phyloP scores from a whole-genome alignment of 495 filamentous ascomycete species.

The Bombardia bombarda region DNA sequence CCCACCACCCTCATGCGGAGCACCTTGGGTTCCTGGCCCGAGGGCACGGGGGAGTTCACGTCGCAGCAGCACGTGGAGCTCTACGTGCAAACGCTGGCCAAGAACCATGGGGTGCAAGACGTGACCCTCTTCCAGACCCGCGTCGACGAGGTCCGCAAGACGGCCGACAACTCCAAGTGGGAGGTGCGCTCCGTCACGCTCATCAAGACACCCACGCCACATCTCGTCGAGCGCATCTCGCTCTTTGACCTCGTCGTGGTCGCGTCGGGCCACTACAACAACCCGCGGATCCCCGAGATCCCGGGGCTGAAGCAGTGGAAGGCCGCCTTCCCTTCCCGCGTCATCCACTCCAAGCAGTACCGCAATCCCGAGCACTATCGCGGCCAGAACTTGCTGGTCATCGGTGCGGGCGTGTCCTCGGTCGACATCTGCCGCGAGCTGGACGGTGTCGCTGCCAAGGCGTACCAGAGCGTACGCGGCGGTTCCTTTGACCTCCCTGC shows the following conservation, averaged over 20 bases:
- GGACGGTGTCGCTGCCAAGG: constrained; percentile 34
- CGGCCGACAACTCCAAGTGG: constrained; percentile 37
- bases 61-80: constrained; percentile 45
- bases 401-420: constrained; percentile 55
- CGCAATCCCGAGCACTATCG: constrained; percentile 39
- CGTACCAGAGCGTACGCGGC: constrained; percentile 53
- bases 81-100: constrained; percentile 53
- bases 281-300: constrained; percentile 48
- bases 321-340: constrained; percentile 36
- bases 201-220: constrained; percentile 15
- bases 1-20: constrained; percentile 52
- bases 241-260: constrained; percentile 50
- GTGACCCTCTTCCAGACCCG: constrained; percentile 47
- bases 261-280: constrained; percentile 52
- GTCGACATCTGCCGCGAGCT: constrained; percentile 53
- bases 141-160: constrained; percentile 47
- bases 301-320: constrained; percentile 47
- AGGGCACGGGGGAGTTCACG: constrained; percentile 49
- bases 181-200: constrained; percentile 34
- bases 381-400: constrained; percentile 46
- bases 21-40: constrained; percentile 51
- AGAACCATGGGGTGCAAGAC: constrained; percentile 37
- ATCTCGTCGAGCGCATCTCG: constrained; percentile 17
- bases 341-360: constrained; percentile 57
- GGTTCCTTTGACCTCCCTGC: constrained; percentile 49